Percentiles rank a stretch among this genome's conserved stretches.
These are phyloP conservation scores for Rhodotorula sp. DNA, from an alignment of 1,284 basidiomycete genomes.

Conservation along the genomic window DNA sequence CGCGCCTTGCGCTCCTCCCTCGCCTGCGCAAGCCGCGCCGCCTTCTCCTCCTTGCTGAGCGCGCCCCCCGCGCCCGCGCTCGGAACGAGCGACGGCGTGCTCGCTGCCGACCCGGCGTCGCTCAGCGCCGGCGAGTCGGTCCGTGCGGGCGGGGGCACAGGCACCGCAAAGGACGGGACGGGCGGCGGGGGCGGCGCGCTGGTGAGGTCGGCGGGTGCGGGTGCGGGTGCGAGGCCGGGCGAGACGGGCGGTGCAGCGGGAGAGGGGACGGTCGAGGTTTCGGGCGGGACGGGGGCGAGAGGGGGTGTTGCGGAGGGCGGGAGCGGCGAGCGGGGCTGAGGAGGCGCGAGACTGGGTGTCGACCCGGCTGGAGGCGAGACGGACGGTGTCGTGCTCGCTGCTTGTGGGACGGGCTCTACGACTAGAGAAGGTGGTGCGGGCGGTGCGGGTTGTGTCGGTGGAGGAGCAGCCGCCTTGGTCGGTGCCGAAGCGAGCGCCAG, in stretches of 20 bases:
- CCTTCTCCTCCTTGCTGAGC: conserved; percentile 38
- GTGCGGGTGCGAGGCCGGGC: neutral
- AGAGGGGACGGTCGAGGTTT: neutral
- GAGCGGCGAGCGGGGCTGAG: conserved; percentile 5
- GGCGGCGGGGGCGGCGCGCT: neutral
- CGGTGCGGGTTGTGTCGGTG: neutral
- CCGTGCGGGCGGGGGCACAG: too few species aligned
- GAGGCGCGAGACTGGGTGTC: too few species aligned
- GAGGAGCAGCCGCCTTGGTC: neutral
- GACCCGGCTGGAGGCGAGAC: neutral
- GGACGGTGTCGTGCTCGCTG: neutral
- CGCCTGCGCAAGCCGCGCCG: conserved; percentile 30
- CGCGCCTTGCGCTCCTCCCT: conserved; percentile 35
- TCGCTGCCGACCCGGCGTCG: neutral
- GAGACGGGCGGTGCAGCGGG: neutral
- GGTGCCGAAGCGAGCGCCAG: conserved; percentile 1
- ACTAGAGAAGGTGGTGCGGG: neutral
- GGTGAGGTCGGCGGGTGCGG: neutral
- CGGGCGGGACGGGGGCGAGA: conserved; percentile 10
- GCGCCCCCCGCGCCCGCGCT: neutral
- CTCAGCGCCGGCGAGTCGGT: neutral
- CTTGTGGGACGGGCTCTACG: neutral
- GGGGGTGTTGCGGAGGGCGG: conserved; percentile 6
- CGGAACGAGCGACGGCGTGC: too few species aligned
- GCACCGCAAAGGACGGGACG: too few species aligned